phyloP scores from a whole-genome alignment of 1,284 basidiomycete genomes.

The Sanghuangporus baumii region DNA sequence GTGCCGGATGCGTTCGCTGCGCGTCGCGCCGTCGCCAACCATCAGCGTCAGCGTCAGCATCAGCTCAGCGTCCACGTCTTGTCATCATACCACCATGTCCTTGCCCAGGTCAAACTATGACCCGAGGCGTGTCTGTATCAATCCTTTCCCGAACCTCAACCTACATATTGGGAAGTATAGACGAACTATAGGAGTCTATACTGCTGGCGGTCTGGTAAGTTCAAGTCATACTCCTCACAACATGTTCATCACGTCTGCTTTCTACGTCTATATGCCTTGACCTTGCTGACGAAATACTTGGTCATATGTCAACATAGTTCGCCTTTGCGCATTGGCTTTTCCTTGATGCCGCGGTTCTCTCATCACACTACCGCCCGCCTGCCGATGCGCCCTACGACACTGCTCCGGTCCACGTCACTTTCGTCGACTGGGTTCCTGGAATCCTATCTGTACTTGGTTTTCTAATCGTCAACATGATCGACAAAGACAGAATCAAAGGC shows the following conservation, averaged over 20 bases:
- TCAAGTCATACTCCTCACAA: background rate
- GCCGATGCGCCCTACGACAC: slow-evolving; percentile 64
- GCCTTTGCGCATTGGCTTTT: slow-evolving; percentile 95
- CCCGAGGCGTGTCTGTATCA: slow-evolving; percentile 79
- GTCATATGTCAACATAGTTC: slow-evolving; percentile 49
- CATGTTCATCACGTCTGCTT: slow-evolving; percentile 2
- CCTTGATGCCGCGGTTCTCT: slow-evolving; percentile 88
- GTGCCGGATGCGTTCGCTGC: background rate
- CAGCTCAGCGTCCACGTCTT: background rate
- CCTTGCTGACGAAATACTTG: background rate
- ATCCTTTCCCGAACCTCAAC: slow-evolving; percentile 61
- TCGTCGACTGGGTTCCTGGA: slow-evolving; percentile 95
- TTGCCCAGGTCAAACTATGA: slow-evolving; percentile 78
- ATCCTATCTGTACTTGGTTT: slow-evolving; percentile 93
- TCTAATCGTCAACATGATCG: slow-evolving; percentile 89
- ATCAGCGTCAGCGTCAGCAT: background rate
- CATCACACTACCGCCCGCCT: slow-evolving; percentile 73
- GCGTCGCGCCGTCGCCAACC: background rate
- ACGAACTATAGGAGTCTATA: slow-evolving; percentile 83
- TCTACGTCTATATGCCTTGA: slow-evolving; percentile 8
- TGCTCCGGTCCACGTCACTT: slow-evolving; percentile 81
- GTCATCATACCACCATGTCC: slow-evolving; percentile 42
- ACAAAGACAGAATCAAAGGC: slow-evolving; percentile 86
- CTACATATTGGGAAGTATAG: slow-evolving; percentile 53
- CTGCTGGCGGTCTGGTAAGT: slow-evolving; percentile 85